These are phyloP conservation scores for Fusarium sp. DNA, from an alignment of 2,329 filamentous ascomycete genomes.

Conservation along the genomic window DNA sequence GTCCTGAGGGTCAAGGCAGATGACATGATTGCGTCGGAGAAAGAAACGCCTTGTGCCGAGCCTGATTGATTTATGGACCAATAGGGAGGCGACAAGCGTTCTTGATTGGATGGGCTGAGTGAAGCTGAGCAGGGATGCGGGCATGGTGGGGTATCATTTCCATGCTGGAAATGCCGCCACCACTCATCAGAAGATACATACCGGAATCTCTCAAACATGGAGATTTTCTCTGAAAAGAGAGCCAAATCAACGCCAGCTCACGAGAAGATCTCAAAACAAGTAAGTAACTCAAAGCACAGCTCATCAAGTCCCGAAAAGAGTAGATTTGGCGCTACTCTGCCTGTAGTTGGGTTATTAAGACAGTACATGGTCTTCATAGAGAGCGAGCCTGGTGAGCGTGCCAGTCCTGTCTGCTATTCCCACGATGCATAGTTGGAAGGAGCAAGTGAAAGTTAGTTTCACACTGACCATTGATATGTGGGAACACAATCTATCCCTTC, in stretches of 20 bases:
- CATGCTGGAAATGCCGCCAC: neutral
- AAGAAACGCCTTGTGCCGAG: neutral
- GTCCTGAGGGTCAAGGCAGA: neutral
- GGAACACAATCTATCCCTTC: neutral
- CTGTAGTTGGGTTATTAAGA: neutral
- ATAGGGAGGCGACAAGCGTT: neutral
- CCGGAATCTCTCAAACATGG: too few relatives aligned
- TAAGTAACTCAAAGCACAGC: accelerated
- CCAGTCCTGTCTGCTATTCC: neutral
- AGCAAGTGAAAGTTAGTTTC: neutral
- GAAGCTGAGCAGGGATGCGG: neutral
- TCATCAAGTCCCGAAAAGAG: neutral
- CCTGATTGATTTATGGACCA: neutral
- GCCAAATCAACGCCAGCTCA: accelerated
- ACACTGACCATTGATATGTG: neutral
- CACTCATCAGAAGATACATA: neutral
- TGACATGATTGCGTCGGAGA: neutral
- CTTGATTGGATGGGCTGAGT: neutral
- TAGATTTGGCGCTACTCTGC: neutral
- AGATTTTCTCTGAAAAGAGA: accelerated
- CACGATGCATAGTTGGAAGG: neutral
- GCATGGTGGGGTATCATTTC: neutral
- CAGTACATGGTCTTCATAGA: neutral
- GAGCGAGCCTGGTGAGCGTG: neutral
- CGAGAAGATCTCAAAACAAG: neutral